Evolutionary conservation across 768 basidiomycete genomes (phyloP), one percentile per base, ranked within the genome.

Genomic region (Pisolithus microcarpus): DNA sequence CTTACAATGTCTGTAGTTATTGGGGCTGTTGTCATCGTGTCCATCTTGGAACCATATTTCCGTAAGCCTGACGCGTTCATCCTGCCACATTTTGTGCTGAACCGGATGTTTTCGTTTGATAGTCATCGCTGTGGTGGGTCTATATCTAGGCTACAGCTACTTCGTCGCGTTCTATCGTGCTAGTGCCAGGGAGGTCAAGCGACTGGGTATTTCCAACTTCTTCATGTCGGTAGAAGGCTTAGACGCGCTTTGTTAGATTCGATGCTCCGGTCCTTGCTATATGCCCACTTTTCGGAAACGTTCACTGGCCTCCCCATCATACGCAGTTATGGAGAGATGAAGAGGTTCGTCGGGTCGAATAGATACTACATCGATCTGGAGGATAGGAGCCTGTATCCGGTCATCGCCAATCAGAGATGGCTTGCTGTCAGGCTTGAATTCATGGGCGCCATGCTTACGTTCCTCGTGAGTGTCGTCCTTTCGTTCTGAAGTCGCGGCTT

Each of bases 271-370:
- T 86, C 84, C 2, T 68, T 84, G 9, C 73, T 91, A 8, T 90
- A 90, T 62, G 77, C 85, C 0, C 85, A 87, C 59, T 85, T 90
- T 61, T 79, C 84, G 0, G 88, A 90, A 64, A 85, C 82, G 1
- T 70, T 91, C 4, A 81, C 81, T 59, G 87, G 87, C 15, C 69
- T 83, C 26, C 73, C 80, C 0, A 87, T 84, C 5, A 80, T 89
- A 43, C 77, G 88, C 31, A 85, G 85, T 34, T 92, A 87, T 56
- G 81, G 83, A 31, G 79, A 79, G 58, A 72, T 77, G 2, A 61
- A 69, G 0, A 74, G 84, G 9, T 92, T 90, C 67, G 66, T 84
- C 21, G 62, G 68, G 11, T 77, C 83, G 43, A 89, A 89, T 60
- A 73, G 78, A 56, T 74, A 76, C 40, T 80, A 78, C 60, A 78